A percentile compares a stretch with the other conserved stretches of the same genome.
Conservation (phyloP, 1,284 basidiomycete species). For the Trichosporon inkin region DNA sequence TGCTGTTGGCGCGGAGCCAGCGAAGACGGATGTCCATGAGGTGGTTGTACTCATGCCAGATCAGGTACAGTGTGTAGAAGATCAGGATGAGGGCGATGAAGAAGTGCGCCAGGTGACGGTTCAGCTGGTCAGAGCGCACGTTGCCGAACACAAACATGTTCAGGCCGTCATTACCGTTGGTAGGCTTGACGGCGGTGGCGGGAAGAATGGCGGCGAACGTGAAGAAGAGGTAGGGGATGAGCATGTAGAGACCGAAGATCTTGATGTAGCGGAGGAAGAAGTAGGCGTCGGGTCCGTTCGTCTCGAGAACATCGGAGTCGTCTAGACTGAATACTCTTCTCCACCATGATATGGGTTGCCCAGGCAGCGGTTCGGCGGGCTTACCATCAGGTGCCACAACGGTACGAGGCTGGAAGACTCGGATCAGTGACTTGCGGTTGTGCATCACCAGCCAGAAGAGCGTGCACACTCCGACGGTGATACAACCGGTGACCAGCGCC, state of each 20-base stretch:
- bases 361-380: conserved; percentile 24
- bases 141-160: conserved; percentile 79
- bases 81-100: conserved; percentile 70
- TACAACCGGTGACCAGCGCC: conserved; percentile 43
- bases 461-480: conserved; percentile 40
- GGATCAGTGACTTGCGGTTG: conserved; percentile 28
- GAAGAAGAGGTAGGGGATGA: conserved; percentile 68
- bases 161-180: conserved; percentile 59
- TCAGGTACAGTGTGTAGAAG: conserved; percentile 75
- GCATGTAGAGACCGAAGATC: conserved; percentile 58
- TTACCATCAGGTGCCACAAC: conserved; percentile 41
- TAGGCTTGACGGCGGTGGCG: conserved; percentile 33
- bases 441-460: conserved; percentile 40
- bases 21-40: conserved; percentile 78
- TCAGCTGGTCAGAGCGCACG: conserved; percentile 55
- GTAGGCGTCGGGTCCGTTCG: conserved; percentile 90
- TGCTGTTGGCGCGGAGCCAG: conserved; percentile 74
- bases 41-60: conserved; percentile 72
- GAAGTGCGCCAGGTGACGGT: conserved; percentile 70
- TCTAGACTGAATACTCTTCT: conserved; percentile 36
- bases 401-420: conserved; percentile 45
- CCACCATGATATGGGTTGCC: conserved; percentile 36
- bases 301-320: conserved; percentile 48
- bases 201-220: conserved; percentile 53
- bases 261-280: conserved; percentile 74